Percentiles rank a stretch among this genome's conserved stretches.
Conservation (phyloP, 2,329 filamentous ascomycete genomes). For the Pestalotiopsis fici region DNA sequence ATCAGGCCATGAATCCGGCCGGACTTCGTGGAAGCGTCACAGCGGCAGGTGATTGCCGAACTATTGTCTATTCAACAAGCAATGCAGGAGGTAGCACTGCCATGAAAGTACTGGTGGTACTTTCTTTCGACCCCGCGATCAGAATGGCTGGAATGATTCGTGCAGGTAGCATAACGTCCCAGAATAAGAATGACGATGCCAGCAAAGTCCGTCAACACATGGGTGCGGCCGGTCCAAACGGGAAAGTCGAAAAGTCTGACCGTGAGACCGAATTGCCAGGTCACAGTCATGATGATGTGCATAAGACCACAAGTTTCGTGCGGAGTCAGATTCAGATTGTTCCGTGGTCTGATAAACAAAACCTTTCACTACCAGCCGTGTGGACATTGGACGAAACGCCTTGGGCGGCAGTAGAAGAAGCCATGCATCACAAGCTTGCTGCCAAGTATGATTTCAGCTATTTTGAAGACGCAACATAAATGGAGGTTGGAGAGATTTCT, state of each 20-base stretch:
- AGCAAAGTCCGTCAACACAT: not conserved
- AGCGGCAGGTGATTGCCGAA: conserved; percentile 26
- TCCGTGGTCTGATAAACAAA: not conserved
- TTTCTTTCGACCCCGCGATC: conserved; percentile 29
- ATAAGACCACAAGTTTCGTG: not conserved
- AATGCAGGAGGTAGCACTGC: conserved; percentile 11
- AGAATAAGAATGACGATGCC: not conserved
- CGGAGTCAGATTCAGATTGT: not conserved
- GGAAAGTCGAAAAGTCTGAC: not conserved
- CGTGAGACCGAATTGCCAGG: not conserved
- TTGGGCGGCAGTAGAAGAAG: conserved; percentile 2
- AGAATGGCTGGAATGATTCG: conserved; percentile 22
- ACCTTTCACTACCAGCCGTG: not conserved
- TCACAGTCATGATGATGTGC: not conserved
- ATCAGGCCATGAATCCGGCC: conserved; percentile 22
- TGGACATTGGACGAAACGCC: conserved; percentile 14
- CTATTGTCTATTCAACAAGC: conserved; percentile 24
- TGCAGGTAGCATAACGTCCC: conserved; percentile 13
- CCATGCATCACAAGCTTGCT: not conserved
- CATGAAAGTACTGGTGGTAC: conserved; percentile 23
- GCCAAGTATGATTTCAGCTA: not conserved
- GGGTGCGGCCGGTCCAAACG: not conserved
- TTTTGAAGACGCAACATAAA: not conserved
- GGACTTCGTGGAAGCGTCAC: conserved; percentile 17
- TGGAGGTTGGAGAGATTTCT: not conserved